Evolutionary conservation across 2,329 filamentous ascomycete species (phyloP).

Genomic region (Trichophyton rubrum): DNA sequence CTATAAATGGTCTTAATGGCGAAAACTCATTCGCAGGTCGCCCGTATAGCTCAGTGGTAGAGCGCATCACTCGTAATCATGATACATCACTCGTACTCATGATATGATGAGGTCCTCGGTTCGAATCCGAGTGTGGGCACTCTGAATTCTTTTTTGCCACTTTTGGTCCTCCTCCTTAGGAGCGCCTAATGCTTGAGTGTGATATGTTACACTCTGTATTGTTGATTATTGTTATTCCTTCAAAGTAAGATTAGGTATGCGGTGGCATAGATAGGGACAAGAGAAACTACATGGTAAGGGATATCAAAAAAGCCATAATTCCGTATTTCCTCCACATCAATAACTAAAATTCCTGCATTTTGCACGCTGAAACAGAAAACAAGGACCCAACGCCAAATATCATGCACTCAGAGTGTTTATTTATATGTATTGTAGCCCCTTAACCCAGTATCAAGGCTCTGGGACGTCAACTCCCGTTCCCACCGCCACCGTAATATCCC

Average conservation of each 20-base stretch:
- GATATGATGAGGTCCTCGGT: slow-evolving; percentile 1
- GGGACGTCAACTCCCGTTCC: too few species aligned
- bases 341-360: background rate
- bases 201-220: too few species aligned
- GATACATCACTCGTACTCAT: slow-evolving; percentile 3
- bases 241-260: background rate
- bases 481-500: background rate
- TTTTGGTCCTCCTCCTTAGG: too few species aligned
- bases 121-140: background rate
- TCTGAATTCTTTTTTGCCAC: background rate
- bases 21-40: background rate
- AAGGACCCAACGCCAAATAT: background rate
- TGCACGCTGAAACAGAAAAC: background rate
- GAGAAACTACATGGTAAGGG: background rate
- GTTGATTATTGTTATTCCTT: too few species aligned
- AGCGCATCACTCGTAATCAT: slow-evolving; percentile 4
- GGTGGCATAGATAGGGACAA: background rate
- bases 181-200: too few species aligned
- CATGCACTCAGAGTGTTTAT: background rate
- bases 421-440: background rate
- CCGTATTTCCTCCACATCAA: background rate
- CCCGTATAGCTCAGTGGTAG: slow-evolving; percentile 5
- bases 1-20: background rate
- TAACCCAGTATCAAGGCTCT: background rate
- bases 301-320: background rate